Conservation (phyloP, 2,329 filamentous ascomycete species). For the Triangularia setosa region DNA sequence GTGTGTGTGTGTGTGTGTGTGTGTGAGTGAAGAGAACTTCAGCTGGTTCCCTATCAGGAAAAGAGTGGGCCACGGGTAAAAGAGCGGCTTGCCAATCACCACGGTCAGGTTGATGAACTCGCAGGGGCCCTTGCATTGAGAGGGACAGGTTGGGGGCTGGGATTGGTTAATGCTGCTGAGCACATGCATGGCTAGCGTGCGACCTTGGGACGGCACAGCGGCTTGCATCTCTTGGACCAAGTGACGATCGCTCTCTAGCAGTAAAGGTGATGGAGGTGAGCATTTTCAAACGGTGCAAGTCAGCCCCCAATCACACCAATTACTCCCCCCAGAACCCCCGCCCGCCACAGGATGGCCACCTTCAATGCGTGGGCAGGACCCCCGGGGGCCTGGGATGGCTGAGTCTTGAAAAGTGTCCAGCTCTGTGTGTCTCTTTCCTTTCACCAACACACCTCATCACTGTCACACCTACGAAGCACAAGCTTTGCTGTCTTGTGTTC, state of each 20-base stretch:
- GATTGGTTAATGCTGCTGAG: slow-evolving; percentile 19
- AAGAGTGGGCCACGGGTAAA: not conserved
- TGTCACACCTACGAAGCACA: slow-evolving; percentile 19
- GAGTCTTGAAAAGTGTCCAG: not conserved
- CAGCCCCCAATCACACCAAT: slow-evolving; percentile 21
- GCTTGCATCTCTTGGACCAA: not conserved
- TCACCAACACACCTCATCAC: slow-evolving; percentile 14
- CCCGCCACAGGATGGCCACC: not conserved
- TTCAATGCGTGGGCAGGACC: not conserved
- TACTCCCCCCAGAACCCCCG: slow-evolving; percentile 1
- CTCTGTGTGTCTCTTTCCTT: not conserved
- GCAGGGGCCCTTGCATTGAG: slow-evolving; percentile 22
- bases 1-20: not conserved
- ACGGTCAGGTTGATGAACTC: not conserved
- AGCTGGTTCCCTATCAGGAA: slow-evolving; percentile 4
- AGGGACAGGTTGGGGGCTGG: not conserved
- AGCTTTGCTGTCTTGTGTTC: not conserved
- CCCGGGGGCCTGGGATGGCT: not conserved
- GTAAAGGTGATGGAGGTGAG: not conserved
- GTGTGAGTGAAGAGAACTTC: not conserved
- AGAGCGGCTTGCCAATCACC: slow-evolving; percentile 12
- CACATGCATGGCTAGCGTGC: slow-evolving; percentile 18
- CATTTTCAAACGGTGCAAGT: slow-evolving; percentile 22
- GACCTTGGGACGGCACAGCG: slow-evolving; percentile 12
- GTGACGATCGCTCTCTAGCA: slow-evolving; percentile 23